Evolutionary conservation across 331 rosid species (phyloP), one percentile per base, ranked within the genome.

Genomic region (Pyrus hybrid): DNA sequence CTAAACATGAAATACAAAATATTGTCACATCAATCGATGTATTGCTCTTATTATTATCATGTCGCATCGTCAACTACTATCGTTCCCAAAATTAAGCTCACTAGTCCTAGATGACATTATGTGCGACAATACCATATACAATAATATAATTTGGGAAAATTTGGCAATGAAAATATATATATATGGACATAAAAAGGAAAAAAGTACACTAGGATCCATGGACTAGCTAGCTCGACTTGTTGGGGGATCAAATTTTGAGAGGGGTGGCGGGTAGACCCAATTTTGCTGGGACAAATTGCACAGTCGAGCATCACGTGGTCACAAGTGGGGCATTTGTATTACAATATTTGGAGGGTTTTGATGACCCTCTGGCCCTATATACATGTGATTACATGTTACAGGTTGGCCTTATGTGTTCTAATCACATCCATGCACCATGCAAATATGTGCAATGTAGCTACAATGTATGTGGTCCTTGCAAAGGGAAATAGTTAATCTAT

Each of bases 231-330:
- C 56, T 8, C 6, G 35, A 33, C 22, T 32, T 4, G 63, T 20
- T 28, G 56, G 25, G 62, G 20, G 51, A 28, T 71, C 56, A 49
- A 49, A 49, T 17, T 16, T 49, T 17, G n/a, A 49, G 56, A 49
- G 56, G 56, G 70, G 70, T 74, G 70, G 47, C 70, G 49, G 49
- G 62, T 74, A 67, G 58, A 60, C 70, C 65, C 43, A 13, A 7
- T 66, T 85, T 82, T 63, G 81, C 66, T 33, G 74, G 83, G 77
- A 63, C 83, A 74, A 12, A 75, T 1, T 26, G 30, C 77, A 83
- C 86, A 87, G 90, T 89, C 79, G 90, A 20, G 87, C 93, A 72
- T 83, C 97, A 89, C 92, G 82, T 89, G 93, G 91, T 76, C 71
- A 75, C 74, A 51, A 51, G 87, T 81, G 86, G 89, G 88, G 76